Evolutionary conservation across 768 basidiomycete genomes (phyloP).

Genomic region (Hygrocybe punicea): DNA sequence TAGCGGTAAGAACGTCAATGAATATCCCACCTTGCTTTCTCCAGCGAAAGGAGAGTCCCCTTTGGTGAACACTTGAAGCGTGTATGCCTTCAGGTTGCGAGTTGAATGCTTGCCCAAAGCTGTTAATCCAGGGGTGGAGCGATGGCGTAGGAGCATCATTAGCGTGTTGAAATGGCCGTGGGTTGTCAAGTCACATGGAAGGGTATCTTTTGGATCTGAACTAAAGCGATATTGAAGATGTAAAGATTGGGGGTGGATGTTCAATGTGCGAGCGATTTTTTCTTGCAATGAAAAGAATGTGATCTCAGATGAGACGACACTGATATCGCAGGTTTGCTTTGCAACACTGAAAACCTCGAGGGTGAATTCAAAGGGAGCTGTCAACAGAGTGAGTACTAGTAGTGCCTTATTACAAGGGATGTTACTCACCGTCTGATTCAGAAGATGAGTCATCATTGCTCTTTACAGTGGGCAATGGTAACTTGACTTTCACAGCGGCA

Average conservation of each 20-base stretch:
- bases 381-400: background rate
- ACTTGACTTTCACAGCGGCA: background rate
- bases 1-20: background rate
- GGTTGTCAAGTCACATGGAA: background rate
- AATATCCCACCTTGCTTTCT: background rate
- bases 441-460: background rate
- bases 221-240: conserved; percentile 5
- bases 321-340: background rate
- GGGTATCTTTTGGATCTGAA: conserved; percentile 2
- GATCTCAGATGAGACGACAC: background rate
- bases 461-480: background rate
- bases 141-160: background rate
- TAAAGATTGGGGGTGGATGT: background rate
- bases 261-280: background rate
- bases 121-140: background rate
- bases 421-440: background rate
- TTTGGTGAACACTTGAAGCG: background rate
- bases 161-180: conserved; percentile 2
- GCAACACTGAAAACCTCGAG: background rate
- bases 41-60: conserved; percentile 1
- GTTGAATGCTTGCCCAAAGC: background rate
- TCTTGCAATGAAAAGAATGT: too few relatives aligned
- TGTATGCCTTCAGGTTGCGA: conserved; percentile 1
- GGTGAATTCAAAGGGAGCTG: background rate
- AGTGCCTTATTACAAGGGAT: background rate